A percentile compares a stretch with the other conserved stretches of the same genome.
These are phyloP conservation scores for Achaetomium macrosporum DNA, from an alignment of 2,329 filamentous ascomycete genomes.

Conservation along the genomic window DNA sequence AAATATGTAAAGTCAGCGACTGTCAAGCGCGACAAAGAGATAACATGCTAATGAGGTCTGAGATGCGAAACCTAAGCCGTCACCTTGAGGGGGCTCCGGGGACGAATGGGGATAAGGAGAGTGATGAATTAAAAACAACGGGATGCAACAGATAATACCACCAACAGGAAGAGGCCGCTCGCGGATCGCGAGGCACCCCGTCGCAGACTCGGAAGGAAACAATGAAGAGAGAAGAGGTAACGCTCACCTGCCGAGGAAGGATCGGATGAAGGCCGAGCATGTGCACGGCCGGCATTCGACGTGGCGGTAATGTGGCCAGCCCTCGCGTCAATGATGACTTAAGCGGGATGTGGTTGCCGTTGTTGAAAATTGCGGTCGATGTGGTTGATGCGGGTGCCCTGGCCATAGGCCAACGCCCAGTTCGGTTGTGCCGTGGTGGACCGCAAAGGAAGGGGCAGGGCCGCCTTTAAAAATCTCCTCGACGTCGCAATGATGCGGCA, in stretches of 20 bases:
- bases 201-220: too few relatives aligned
- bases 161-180: too few relatives aligned
- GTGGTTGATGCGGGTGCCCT: constrained; percentile 9
- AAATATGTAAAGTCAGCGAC: not conserved
- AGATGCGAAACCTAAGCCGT: not conserved
- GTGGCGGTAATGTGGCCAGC: constrained; percentile 7
- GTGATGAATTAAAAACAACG: too few relatives aligned
- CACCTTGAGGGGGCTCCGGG: too few relatives aligned
- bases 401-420: constrained; percentile 12
- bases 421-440: constrained; percentile 10
- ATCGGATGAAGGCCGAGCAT: not conserved
- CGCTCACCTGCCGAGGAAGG: constrained; percentile 6
- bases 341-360: not conserved
- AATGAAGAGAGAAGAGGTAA: not conserved
- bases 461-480: constrained; percentile 19
- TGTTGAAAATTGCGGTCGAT: constrained; percentile 10
- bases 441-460: constrained; percentile 16
- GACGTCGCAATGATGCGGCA: constrained; percentile 21
- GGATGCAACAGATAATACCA: too few relatives aligned
- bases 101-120: too few relatives aligned
- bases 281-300: constrained; percentile 4
- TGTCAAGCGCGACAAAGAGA: not conserved
- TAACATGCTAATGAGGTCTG: not conserved
- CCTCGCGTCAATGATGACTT: constrained; percentile 11
- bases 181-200: too few relatives aligned